These are phyloP conservation scores for Cairneyella variabilis DNA, from an alignment of 495 filamentous ascomycete species.

Conservation along the genomic window DNA sequence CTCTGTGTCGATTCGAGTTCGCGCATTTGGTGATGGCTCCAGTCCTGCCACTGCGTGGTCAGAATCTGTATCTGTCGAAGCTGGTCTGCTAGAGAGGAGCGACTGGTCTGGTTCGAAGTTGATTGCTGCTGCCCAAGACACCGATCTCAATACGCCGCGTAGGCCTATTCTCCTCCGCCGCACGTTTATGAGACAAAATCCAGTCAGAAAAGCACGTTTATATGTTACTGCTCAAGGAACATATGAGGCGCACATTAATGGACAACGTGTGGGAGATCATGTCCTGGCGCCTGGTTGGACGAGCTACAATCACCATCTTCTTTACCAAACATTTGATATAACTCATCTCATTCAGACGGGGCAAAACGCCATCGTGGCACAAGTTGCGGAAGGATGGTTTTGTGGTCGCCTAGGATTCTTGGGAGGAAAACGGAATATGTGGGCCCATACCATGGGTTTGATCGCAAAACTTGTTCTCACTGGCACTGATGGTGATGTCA, in stretches of 20 bases:
- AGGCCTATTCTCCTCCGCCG: slow-evolving; percentile 12
- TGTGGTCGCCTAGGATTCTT: slow-evolving; percentile 42
- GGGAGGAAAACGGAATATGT: slow-evolving; percentile 34
- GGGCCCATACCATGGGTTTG: slow-evolving; percentile 39
- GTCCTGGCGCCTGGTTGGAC: slow-evolving; percentile 50
- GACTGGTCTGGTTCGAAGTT: not conserved
- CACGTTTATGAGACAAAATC: not conserved
- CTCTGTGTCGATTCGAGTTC: not conserved
- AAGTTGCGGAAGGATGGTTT: slow-evolving; percentile 54
- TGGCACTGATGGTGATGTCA: slow-evolving; percentile 22
- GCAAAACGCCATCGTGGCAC: slow-evolving; percentile 41
- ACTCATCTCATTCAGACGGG: slow-evolving; percentile 29
- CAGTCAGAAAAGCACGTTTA: slow-evolving; percentile 30
- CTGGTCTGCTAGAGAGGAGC: not conserved
- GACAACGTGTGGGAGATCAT: slow-evolving; percentile 41
- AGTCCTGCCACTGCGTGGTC: not conserved
- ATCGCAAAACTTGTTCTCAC: slow-evolving; percentile 40
- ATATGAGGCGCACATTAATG: slow-evolving; percentile 50
- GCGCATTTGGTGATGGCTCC: not conserved
- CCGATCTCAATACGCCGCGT: no score
- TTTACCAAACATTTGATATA: slow-evolving; percentile 51
- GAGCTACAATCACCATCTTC: slow-evolving; percentile 43
- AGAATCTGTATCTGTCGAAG: not conserved
- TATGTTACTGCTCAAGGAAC: slow-evolving; percentile 50
- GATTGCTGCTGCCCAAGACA: not conserved